Evolutionary conservation across 371 early-diverging fungal species (phyloP).

Genomic region (Smittium culicis): DNA sequence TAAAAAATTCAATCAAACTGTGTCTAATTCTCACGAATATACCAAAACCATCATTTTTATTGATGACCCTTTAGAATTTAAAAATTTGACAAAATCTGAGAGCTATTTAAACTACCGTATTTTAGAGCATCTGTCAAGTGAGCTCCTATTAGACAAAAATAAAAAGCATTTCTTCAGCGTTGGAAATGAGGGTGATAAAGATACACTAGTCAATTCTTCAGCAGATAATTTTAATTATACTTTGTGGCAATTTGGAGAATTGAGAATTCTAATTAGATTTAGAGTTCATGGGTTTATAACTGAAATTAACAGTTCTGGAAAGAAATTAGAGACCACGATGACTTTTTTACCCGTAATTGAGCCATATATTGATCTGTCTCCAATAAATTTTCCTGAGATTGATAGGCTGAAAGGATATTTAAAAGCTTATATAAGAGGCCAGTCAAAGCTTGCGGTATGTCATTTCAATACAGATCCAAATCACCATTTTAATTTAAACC

Average conservation of each 20-base stretch:
- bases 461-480: constrained; percentile 1
- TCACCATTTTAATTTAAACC: not conserved
- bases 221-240: constrained; percentile 8
- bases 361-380: not conserved
- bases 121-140: not conserved
- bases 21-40: too few species aligned
- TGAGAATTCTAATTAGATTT: constrained; percentile 5
- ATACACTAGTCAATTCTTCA: too few species aligned
- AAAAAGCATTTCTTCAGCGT: not conserved
- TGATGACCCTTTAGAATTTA: not conserved
- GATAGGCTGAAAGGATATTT: not conserved
- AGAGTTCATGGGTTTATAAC: not conserved
- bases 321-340: not conserved
- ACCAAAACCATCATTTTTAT: not conserved
- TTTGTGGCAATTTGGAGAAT: constrained; percentile 8
- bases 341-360: constrained; percentile 5
- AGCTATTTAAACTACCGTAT: not conserved
- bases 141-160: not conserved
- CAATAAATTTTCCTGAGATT: too few species aligned
- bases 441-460: constrained; percentile 3
- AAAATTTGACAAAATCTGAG: not conserved
- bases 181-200: not conserved
- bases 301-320: not conserved
- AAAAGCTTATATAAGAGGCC: constrained; percentile 4
- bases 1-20: not conserved